Evolutionary conservation across 83 land plant species (phyloP).

Genomic region (Larix sibirica): DNA sequence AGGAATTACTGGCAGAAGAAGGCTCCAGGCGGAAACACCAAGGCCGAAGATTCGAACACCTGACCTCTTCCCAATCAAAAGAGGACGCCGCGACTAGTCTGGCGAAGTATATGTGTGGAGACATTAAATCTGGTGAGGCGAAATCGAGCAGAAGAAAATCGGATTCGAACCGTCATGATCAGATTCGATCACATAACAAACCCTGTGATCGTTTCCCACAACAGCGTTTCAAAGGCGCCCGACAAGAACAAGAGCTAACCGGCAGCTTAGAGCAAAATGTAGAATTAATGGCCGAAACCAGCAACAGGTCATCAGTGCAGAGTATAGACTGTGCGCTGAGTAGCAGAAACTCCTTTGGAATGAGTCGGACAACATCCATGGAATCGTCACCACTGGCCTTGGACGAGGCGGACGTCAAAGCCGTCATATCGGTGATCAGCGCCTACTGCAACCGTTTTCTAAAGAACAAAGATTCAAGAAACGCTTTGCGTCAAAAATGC

Average conservation of each 20-base stretch:
- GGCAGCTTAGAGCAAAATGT: neutral
- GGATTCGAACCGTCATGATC: neutral
- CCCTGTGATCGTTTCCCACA: too few relatives aligned
- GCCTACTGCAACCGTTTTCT: slow-evolving; percentile 28
- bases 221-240: neutral
- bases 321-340: neutral
- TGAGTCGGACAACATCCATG: neutral
- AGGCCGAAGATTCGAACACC: neutral
- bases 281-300: neutral
- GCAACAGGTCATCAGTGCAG: neutral
- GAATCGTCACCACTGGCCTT: slow-evolving; percentile 20
- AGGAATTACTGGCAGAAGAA: slow-evolving; percentile 44
- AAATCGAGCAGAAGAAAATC: too few relatives aligned
- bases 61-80: neutral
- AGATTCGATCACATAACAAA: too few relatives aligned
- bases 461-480: slow-evolving; percentile 28
- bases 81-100: too few relatives aligned
- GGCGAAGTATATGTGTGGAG: neutral
- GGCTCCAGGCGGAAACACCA: slow-evolving; percentile 31
- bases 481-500: slow-evolving; percentile 22
- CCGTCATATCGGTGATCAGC: slow-evolving; percentile 36
- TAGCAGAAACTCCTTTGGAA: too few relatives aligned
- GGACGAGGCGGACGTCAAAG: slow-evolving; percentile 47
- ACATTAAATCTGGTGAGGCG: neutral
- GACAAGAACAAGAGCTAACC: neutral